Evolutionary conservation across 176 grass and related monocot genomes (phyloP), one percentile per base, ranked within the genome.

Genomic region (Puya raimondii): DNA sequence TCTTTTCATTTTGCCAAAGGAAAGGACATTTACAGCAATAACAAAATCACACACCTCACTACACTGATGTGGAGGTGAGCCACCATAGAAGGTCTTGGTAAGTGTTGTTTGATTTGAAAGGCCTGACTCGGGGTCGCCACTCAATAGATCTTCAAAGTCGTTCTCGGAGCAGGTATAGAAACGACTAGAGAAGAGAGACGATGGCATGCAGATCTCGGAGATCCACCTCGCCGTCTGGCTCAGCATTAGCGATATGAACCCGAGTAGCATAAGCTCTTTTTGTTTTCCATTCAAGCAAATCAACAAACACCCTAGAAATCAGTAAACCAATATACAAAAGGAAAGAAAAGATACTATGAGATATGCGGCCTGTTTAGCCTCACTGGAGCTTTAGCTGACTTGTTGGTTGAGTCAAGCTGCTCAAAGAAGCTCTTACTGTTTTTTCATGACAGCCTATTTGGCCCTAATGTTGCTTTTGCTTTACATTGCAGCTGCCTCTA

Each of bases 201-300:
- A 92, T 0, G 89, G 84, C 47, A 97, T 82, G 10, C 93, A 92
- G 23, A 97, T 97, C 64, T 92, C 93, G 0, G 93, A 92, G 71
- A 97, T 97, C 81, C 77, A 90, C 75, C 71, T 76, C 10, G 93
- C 82, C 14, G 89, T 84, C 74, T 92, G 93, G 79, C 93, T 97
- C 81, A 92, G 84, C 86, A 97, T 86, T 66, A 97, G 69, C 26
- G 89, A 97, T 80, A 97, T 92, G 47, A 97, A 75, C 2, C 93
- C 93, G 0, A 97, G 89, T 58, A 97, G 64, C 93, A 97, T 97
- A 25, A 97, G 77, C 65, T 97, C 93, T 92, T 22, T 67, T 64
- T 72, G 77, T 77, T 23, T 50, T 0, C 65, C 17, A 52, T 48
- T 84, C 58, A 80, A 58, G 49, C 48, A 72, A 42, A 48, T 47